Evolutionary conservation across 257 asterid species (phyloP).

Genomic region (Nicotiana undulata): DNA sequence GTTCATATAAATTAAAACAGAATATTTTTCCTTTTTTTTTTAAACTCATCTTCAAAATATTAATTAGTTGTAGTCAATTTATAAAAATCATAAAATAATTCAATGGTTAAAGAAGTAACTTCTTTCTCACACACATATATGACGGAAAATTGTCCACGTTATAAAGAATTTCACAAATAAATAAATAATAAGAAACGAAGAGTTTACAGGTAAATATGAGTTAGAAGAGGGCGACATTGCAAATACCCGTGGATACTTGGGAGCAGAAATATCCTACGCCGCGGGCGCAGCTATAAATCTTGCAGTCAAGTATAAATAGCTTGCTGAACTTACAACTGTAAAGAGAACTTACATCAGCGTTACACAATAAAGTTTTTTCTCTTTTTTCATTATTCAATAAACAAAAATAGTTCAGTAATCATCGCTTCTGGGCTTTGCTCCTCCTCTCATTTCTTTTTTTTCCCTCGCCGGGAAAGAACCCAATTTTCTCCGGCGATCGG

Average conservation of each 20-base stretch:
- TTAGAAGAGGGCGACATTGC: neutral
- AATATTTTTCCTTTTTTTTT: no score
- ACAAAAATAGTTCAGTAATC: neutral
- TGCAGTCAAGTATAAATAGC: neutral
- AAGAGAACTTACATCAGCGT: neutral
- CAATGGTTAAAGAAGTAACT: neutral
- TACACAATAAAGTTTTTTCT: neutral
- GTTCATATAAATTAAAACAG: no score
- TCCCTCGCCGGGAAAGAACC: constrained; percentile 9
- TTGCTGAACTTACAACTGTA: neutral
- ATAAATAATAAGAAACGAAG: neutral
- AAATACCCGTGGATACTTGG: neutral
- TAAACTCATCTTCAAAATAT: no score
- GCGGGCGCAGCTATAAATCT: neutral
- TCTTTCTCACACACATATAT: neutral
- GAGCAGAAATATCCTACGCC: neutral
- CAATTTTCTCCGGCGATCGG: constrained; percentile 11
- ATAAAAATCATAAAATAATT: neutral
- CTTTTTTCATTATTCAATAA: no score
- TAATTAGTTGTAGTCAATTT: neutral
- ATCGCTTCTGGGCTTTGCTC: constrained; percentile 10
- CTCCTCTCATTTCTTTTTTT: constrained; percentile 8
- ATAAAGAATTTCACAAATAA: neutral
- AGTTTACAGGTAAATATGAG: neutral
- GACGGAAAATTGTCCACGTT: neutral